Percentiles rank a stretch among this genome's conserved stretches.
These are phyloP conservation scores for Verbena officinalis DNA, from an alignment of 257 asterid species.

Conservation along the genomic window DNA sequence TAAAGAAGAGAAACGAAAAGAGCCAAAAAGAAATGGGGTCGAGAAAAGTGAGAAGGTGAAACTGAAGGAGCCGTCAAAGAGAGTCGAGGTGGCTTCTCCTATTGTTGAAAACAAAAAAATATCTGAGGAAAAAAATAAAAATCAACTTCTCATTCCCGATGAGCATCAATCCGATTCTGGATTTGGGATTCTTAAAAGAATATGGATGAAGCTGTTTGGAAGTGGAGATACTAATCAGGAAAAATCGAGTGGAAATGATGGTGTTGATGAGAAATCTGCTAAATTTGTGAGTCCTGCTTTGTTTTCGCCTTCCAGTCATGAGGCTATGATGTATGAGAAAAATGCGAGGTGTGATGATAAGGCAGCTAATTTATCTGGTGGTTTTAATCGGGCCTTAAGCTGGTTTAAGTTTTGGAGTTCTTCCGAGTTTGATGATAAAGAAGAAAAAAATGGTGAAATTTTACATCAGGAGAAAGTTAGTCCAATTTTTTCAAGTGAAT, in stretches of 20 bases:
- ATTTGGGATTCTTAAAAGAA: constrained; percentile 48
- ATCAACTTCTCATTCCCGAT: constrained; percentile 22
- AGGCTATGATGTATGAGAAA: constrained; percentile 28
- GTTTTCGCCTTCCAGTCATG: constrained; percentile 48
- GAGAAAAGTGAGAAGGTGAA: constrained; percentile 29
- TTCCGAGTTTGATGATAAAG: constrained; percentile 27
- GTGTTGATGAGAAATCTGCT: constrained; percentile 30
- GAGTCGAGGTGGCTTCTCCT: constrained; percentile 40
- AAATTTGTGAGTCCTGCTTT: constrained; percentile 34
- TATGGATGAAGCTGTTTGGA: constrained; percentile 60
- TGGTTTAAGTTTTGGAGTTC: constrained; percentile 52
- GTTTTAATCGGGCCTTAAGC: constrained; percentile 32
- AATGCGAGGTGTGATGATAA: constrained; percentile 25
- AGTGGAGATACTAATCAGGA: constrained; percentile 31
- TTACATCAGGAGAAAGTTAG: constrained; percentile 28
- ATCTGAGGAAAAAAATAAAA: constrained; percentile 35
- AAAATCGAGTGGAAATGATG: constrained; percentile 30
- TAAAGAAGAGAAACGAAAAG: constrained; percentile 30
- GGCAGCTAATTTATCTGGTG: constrained; percentile 34
- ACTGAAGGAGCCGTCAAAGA: constrained; percentile 33
- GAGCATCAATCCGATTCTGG: constrained; percentile 37
- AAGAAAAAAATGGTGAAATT: constrained; percentile 33
- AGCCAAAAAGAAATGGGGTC: constrained; percentile 23
- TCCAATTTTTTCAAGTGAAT: constrained; percentile 45
- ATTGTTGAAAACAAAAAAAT: constrained; percentile 32